phyloP scores from a whole-genome alignment of 2,329 filamentous ascomycete species.

The Scytalidium lignicola region DNA sequence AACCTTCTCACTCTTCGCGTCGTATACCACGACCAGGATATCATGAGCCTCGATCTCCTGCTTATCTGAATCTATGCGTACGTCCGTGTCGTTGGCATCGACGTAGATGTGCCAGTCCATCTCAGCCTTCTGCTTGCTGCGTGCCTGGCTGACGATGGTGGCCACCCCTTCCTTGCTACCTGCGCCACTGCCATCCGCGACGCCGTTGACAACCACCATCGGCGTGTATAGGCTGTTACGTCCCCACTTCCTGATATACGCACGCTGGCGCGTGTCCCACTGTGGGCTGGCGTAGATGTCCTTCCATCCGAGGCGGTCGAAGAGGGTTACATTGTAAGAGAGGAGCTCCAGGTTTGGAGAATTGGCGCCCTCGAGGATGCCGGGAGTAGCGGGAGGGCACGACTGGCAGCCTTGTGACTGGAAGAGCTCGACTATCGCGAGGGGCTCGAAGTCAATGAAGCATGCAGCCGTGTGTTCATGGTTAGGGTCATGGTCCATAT shows the following conservation, averaged over 20 bases:
- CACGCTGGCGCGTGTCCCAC: conserved; percentile 30
- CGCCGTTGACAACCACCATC: conserved; percentile 25
- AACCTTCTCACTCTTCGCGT: conserved; percentile 20
- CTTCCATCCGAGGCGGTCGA: conserved; percentile 30
- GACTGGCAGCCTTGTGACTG: conserved; percentile 31
- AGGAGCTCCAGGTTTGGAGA: conserved; percentile 28
- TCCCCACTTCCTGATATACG: conserved; percentile 28
- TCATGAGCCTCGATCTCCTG: neutral
- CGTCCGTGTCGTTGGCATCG: conserved; percentile 9
- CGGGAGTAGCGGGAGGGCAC: conserved; percentile 28
- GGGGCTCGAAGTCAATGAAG: conserved; percentile 28
- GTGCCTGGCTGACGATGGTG: conserved; percentile 4
- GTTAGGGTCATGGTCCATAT: conserved; percentile 20
- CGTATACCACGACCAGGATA: conserved; percentile 20
- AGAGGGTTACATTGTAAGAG: conserved; percentile 31
- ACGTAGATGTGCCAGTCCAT: conserved; percentile 10
- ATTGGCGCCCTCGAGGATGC: conserved; percentile 25
- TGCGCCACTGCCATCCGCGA: conserved; percentile 16
- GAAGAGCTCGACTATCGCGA: conserved; percentile 31
- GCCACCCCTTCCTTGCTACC: conserved; percentile 1
- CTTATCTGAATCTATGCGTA: conserved; percentile 10
- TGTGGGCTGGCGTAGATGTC: conserved; percentile 25
- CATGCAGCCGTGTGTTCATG: conserved; percentile 29
- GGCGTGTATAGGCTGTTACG: conserved; percentile 29
- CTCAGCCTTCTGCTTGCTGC: neutral